Conservation (phyloP, 768 basidiomycete genomes). For the Krasilnikovozyma curviuscula region DNA sequence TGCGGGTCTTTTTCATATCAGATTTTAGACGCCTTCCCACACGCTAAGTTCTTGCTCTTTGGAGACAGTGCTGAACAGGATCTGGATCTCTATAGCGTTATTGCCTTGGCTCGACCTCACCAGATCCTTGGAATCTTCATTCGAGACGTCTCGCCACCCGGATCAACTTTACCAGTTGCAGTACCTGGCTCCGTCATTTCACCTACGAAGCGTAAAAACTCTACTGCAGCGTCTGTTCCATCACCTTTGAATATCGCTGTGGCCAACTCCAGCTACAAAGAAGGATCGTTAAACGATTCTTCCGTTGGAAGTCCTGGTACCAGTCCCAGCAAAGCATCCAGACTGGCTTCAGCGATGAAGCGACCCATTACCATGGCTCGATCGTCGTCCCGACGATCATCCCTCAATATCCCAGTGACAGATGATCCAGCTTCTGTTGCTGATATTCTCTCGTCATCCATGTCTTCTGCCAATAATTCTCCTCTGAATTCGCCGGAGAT, state of each 20-base stretch:
- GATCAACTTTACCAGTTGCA: background rate
- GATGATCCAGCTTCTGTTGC: background rate
- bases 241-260: background rate
- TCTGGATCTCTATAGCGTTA: constrained; percentile 62
- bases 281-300: too few species aligned
- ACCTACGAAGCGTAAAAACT: background rate
- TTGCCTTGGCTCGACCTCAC: constrained; percentile 43
- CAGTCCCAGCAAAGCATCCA: too few species aligned
- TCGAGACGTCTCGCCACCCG: constrained; percentile 41
- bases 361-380: too few species aligned
- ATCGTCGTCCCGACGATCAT: background rate
- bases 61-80: constrained; percentile 94
- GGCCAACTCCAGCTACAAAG: too few species aligned
- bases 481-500: background rate
- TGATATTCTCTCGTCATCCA: background rate
- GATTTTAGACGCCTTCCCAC: constrained; percentile 49
- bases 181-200: background rate
- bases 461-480: background rate
- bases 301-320: too few species aligned
- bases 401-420: background rate
- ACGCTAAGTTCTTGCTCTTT: constrained; percentile 59
- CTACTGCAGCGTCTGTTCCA: background rate
- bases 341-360: too few species aligned
- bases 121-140: constrained; percentile 62
- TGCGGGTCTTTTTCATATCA: background rate